These are phyloP conservation scores for Penicillium sp. DNA, from an alignment of 2,329 filamentous ascomycete genomes.

Conservation along the genomic window DNA sequence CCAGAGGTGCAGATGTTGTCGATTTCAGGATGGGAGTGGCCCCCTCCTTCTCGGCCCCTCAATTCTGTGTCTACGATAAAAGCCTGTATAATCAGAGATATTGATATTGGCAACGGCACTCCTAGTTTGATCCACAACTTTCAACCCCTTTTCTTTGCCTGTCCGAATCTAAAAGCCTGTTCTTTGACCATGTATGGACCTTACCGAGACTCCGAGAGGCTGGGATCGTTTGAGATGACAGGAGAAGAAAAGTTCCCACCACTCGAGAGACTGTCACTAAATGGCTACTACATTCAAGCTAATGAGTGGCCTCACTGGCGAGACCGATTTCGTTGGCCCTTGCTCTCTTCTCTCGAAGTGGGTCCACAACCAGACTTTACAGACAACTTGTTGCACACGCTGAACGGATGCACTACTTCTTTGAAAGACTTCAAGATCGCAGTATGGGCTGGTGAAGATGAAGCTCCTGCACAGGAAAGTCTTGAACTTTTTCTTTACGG, in stretches of 20 bases:
- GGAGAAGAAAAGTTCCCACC: constrained; percentile 2
- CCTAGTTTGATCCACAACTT: background rate
- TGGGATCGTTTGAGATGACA: background rate
- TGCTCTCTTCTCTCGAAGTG: background rate
- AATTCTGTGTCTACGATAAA: background rate
- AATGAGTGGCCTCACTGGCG: constrained; percentile 3
- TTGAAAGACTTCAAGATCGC: background rate
- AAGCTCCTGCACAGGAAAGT: background rate
- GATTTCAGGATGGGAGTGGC: background rate
- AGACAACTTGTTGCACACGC: background rate
- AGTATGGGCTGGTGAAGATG: background rate
- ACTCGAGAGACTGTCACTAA: background rate
- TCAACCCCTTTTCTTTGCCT: constrained; percentile 1
- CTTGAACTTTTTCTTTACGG: background rate
- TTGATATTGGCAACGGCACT: too few relatives aligned
- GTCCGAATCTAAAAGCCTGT: background rate
- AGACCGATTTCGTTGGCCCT: background rate
- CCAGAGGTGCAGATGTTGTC: background rate
- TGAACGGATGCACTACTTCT: background rate
- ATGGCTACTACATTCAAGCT: background rate
- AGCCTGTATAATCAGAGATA: background rate
- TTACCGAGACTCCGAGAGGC: background rate
- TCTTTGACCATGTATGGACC: background rate
- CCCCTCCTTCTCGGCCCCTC: background rate
- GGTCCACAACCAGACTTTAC: background rate